phyloP scores from a whole-genome alignment of 2,329 filamentous ascomycete genomes.

The Ceratocystis variospora region DNA sequence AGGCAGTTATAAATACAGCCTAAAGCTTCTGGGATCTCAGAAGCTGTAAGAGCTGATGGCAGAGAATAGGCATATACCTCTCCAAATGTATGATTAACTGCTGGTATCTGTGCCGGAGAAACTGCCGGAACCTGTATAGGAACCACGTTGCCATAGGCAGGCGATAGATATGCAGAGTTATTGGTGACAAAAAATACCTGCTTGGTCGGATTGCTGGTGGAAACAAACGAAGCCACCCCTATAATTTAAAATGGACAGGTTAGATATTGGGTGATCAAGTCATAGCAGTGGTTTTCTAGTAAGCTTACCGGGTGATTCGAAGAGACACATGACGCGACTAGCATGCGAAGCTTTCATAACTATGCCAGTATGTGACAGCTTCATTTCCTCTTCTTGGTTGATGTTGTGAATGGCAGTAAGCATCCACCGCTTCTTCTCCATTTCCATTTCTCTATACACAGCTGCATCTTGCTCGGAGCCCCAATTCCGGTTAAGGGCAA shows the following conservation, averaged over 20 bases:
- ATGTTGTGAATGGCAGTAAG: constrained; percentile 40
- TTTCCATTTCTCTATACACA: constrained; percentile 37
- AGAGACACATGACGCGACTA: constrained; percentile 33
- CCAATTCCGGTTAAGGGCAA: constrained; percentile 41
- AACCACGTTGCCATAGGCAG: constrained; percentile 29
- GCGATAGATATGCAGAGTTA: constrained; percentile 15
- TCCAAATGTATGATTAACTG: constrained; percentile 34
- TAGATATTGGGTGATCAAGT: not conserved
- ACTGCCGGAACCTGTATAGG: constrained; percentile 30
- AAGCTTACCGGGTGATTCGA: constrained; percentile 37
- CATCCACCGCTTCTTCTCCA: constrained; percentile 49
- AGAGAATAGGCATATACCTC: constrained; percentile 41
- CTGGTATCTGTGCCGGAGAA: constrained; percentile 27
- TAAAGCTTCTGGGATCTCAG: constrained; percentile 43
- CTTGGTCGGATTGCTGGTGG: constrained; percentile 30
- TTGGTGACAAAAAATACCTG: constrained; percentile 36
- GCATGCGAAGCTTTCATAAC: constrained; percentile 12
- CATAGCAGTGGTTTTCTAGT: not conserved
- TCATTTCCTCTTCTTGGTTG: constrained; percentile 20
- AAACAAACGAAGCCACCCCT: constrained; percentile 39
- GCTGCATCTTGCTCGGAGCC: constrained; percentile 32
- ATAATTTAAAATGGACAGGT: not conserved
- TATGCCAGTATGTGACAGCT: not conserved
- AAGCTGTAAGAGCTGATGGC: constrained; percentile 41
- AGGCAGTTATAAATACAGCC: constrained; percentile 44